Base-by-base conservation (phyloP, 352 stramenopile genomes). In the Phytophthora cajani region DNA sequence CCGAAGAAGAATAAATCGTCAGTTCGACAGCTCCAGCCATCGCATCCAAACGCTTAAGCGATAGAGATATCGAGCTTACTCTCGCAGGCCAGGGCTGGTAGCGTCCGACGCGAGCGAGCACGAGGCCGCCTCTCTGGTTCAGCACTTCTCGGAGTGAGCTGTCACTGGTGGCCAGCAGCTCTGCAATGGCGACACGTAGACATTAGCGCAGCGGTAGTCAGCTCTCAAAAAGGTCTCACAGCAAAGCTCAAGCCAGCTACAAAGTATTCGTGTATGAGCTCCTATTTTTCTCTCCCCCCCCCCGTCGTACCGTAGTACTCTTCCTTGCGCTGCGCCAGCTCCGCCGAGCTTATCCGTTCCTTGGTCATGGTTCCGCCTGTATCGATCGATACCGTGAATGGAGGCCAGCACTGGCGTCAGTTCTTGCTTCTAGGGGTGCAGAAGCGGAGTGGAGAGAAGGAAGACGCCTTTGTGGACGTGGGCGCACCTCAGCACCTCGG, bases 11-110 rank as follows among this genome's bases (percentile, higher is more conserved):
- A 58, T 47, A 46, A 46, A 10, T 38, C 51, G 16, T 57, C 51
- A 57, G 51, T 57, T 32, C 25, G n/a, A 46, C n/a, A 19, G 10
- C 36, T 2, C 67, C 42, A 64, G 57, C 54, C 4, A 53, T 21
- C 50, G 44, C 9, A 65, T 8, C 14, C 16, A 55, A 3, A 19
- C 1, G 19, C 38, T 30, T 32, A 44, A 44, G 12, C 4, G 32
- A 44, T 11, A 53, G 16, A 57, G 25, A 49, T 27, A 61, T 53
- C 62, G 5, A 11, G 51, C 40, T 49, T 81, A 96, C 89, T 61
- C 89, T 79, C 19, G 89, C 87, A 33, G 89, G 89, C 89, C 89
- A 96, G 19, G 87, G 87, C 58, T 90, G 87, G 70, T 96, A 90
- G 59, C 85, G 89, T 54, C 87, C 87, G 17, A 92, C 84, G 11